phyloP scores from a whole-genome alignment of 2,329 filamentous ascomycete species.

The Aspergillus sp. region DNA sequence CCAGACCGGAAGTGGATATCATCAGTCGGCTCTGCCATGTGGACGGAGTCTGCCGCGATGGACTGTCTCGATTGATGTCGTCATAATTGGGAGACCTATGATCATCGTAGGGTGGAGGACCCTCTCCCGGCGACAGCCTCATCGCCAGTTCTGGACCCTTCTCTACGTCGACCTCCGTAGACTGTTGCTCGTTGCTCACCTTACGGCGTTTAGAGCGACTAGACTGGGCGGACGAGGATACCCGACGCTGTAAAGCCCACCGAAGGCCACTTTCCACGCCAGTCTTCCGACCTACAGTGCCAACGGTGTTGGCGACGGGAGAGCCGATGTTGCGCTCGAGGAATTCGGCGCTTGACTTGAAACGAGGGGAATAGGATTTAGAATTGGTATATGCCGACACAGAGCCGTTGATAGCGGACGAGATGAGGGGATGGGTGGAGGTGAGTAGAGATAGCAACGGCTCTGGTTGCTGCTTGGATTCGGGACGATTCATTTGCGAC shows the following conservation, averaged over 20 bases:
- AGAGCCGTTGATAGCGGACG: constrained; percentile 80
- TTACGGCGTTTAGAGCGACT: constrained; percentile 47
- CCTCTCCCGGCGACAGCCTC: constrained; percentile 66
- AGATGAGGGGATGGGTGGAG: constrained; percentile 82
- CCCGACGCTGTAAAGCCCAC: constrained; percentile 67
- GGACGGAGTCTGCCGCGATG: constrained; percentile 28
- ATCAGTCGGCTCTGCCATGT: constrained; percentile 82
- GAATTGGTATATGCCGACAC: constrained; percentile 82
- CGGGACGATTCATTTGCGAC: constrained; percentile 35
- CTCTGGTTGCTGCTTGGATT: constrained; percentile 61
- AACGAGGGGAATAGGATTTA: constrained; percentile 86
- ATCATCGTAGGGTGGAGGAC: constrained; percentile 81
- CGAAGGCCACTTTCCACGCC: constrained; percentile 85
- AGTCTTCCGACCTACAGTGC: constrained; percentile 77
- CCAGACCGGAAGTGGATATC: constrained; percentile 86
- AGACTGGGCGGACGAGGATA: constrained; percentile 36
- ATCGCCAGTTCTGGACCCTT: constrained; percentile 32
- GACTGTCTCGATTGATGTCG: constrained; percentile 50
- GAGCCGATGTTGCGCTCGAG: constrained; percentile 82
- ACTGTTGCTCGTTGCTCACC: constrained; percentile 37
- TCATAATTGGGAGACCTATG: constrained; percentile 73
- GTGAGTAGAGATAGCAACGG: constrained; percentile 84
- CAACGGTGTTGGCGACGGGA: constrained; percentile 82
- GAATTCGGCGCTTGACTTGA: constrained; percentile 87
- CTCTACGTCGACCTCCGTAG: constrained; percentile 52